These are phyloP conservation scores for Polytrichum commune DNA, from an alignment of 225 moss, liverwort and hornwort species.

Conservation along the genomic window DNA sequence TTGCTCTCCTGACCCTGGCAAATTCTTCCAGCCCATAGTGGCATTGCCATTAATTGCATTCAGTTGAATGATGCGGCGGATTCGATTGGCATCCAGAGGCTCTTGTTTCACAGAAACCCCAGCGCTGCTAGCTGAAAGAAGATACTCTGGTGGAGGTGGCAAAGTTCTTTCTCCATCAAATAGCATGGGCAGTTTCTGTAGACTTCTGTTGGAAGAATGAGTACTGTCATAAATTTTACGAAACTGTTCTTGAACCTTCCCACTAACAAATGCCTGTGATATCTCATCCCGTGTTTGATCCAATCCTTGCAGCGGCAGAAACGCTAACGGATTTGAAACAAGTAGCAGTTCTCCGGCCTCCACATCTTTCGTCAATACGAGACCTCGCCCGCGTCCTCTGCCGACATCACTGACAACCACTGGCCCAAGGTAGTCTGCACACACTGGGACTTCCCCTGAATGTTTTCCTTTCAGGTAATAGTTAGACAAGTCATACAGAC, in stretches of 20 bases:
- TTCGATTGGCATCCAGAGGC: conserved; percentile 44
- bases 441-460: conserved; percentile 51
- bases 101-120: conserved; percentile 17
- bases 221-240: conserved; percentile 38
- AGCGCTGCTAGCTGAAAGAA: conserved; percentile 31
- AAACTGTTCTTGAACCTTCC: conserved; percentile 49
- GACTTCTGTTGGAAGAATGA: conserved; percentile 40
- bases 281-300: conserved; percentile 25
- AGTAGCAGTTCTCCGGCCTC: conserved; percentile 74
- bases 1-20: conserved; percentile 54
- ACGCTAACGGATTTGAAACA: conserved; percentile 77
- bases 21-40: conserved; percentile 58
- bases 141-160: conserved; percentile 47
- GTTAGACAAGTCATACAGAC: conserved; percentile 72
- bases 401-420: conserved; percentile 50
- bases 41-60: conserved; percentile 73
- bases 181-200: conserved; percentile 51
- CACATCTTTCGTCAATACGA: conserved; percentile 65
- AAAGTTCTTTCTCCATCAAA: conserved; percentile 39
- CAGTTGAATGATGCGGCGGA: conserved; percentile 48
- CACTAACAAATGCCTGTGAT: conserved; percentile 42
- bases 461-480: conserved; percentile 70
- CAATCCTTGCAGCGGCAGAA: conserved; percentile 30
- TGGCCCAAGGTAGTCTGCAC: conserved; percentile 74
- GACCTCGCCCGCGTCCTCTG: conserved; percentile 58